Evolutionary conservation across 192 early-diverging fungal species (phyloP).

Genomic region (Pilobolus umbonatus): DNA sequence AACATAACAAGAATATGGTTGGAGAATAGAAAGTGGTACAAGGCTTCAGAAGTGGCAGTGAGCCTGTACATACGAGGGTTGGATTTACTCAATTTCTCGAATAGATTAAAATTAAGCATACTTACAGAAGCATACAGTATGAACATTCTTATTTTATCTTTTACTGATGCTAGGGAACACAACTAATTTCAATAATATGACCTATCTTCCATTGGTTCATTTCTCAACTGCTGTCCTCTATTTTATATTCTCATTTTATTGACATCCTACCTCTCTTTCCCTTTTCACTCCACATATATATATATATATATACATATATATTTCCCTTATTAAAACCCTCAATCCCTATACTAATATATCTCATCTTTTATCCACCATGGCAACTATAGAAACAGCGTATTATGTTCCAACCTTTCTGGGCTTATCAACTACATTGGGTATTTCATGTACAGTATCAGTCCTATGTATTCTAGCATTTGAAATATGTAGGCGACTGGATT

Average conservation of each 20-base stretch:
- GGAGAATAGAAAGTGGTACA: too few relatives aligned
- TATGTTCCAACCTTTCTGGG: conserved; percentile 47
- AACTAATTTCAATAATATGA: neutral
- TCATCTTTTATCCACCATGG: conserved; percentile 21
- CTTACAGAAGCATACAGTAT: too few relatives aligned
- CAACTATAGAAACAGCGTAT: conserved; percentile 39
- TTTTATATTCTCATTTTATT: neutral
- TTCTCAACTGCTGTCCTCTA: neutral
- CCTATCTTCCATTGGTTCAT: neutral
- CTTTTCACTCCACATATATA: neutral
- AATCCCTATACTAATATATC: neutral
- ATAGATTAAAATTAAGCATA: too few relatives aligned
- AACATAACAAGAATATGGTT: too few relatives aligned
- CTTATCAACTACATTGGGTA: conserved; percentile 46
- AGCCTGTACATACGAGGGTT: too few relatives aligned
- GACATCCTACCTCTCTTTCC: neutral
- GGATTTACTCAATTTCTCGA: too few relatives aligned
- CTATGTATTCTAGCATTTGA: conserved; percentile 48
- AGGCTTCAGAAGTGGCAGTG: too few relatives aligned
- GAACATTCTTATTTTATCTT: too few relatives aligned
- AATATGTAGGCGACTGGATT: conserved; percentile 42
- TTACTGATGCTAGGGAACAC: too few relatives aligned
- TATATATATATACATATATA: neutral
- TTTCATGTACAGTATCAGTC: conserved; percentile 39
- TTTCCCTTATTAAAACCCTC: too few relatives aligned